Conservation (phyloP, 495 filamentous ascomycete species). For the Trichoderma asperelloides region DNA sequence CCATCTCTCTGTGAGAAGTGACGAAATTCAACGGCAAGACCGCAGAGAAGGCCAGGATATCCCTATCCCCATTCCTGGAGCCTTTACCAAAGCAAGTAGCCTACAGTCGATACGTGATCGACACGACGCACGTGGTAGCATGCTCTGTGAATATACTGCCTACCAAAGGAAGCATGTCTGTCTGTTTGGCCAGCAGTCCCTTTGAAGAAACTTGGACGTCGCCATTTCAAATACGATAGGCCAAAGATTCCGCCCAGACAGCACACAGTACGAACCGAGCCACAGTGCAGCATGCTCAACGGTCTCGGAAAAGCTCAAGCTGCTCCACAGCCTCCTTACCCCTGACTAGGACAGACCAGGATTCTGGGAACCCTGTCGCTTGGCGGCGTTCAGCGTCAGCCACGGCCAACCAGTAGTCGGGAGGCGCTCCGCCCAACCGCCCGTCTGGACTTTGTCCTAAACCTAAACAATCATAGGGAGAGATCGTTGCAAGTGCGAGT, state of each 20-base stretch:
- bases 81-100: not conserved
- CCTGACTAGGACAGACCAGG: constrained; percentile 6
- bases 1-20: constrained; percentile 3
- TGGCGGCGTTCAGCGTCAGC: not conserved
- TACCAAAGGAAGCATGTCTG: not conserved
- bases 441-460: not conserved
- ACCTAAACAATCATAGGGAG: constrained; percentile 5
- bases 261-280: not conserved
- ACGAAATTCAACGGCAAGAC: not conserved
- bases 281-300: constrained; percentile 4
- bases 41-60: not conserved
- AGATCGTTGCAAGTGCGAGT: not conserved
- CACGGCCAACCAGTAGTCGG: constrained; percentile 6
- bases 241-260: not conserved
- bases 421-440: constrained; percentile 5
- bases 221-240: not conserved
- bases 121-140: not conserved
- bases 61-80: not conserved
- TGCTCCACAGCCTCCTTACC: constrained; percentile 4
- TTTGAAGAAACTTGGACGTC: not conserved
- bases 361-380: constrained; percentile 4
- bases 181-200: no score
- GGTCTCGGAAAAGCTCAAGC: not conserved
- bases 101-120: not conserved
- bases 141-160: not conserved